These are phyloP conservation scores for Melastoma candidum DNA, from an alignment of 441 rosid genomes.

Conservation along the genomic window DNA sequence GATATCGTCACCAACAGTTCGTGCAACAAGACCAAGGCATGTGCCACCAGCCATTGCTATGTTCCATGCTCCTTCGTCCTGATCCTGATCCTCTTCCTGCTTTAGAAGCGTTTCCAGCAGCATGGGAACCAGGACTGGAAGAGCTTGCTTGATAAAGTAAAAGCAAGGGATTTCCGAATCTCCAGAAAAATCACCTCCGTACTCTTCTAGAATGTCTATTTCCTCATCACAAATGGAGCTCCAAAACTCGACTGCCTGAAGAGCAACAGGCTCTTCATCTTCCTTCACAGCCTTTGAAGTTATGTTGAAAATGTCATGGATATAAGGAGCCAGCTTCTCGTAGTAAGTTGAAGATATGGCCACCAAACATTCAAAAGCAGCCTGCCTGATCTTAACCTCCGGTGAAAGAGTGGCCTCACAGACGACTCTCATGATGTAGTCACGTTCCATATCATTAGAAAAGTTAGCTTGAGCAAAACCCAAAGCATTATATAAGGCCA, in stretches of 20 bases:
- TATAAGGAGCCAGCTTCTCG: conserved; percentile 60
- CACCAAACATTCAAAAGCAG: conserved; percentile 91
- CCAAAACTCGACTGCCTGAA: conserved; percentile 94
- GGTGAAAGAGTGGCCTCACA: conserved; percentile 80
- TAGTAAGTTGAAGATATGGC: conserved; percentile 86
- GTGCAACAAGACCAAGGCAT: conserved; percentile 84
- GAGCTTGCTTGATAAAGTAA: conserved; percentile 71
- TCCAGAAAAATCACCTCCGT: conserved; percentile 44
- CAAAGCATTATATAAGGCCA: conserved; percentile 68
- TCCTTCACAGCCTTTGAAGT: conserved; percentile 82
- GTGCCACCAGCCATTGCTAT: conserved; percentile 97
- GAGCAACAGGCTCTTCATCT: conserved; percentile 86
- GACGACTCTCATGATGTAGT: conserved; percentile 81
- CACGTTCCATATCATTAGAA: conserved; percentile 86
- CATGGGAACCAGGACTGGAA: conserved; percentile 61
- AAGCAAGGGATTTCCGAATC: conserved; percentile 55
- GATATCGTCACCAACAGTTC: conserved; percentile 79
- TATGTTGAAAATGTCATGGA: conserved; percentile 72
- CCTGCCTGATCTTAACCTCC: conserved; percentile 77
- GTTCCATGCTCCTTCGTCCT: conserved; percentile 82
- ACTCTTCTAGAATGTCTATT: conserved; percentile 66
- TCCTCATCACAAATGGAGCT: conserved; percentile 96
- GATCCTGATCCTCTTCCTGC: conserved; percentile 93
- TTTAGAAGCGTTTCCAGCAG: conserved; percentile 71
- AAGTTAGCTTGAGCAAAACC: conserved; percentile 89